Conservation (phyloP, 139 green algal species). For the Micractinium sp. region DNA sequence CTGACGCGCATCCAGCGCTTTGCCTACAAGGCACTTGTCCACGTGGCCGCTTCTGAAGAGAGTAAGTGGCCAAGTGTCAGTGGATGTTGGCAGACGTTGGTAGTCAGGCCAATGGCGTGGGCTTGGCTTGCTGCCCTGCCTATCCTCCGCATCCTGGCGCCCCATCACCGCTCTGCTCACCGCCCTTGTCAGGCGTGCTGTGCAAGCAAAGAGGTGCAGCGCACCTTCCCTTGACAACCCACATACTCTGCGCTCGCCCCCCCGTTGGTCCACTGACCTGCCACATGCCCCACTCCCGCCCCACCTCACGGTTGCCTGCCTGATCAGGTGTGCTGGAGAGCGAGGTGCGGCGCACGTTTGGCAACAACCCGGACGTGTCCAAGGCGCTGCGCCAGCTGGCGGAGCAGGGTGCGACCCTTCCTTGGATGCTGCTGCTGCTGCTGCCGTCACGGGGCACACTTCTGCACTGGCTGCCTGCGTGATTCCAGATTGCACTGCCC, state of each 20-base stretch:
- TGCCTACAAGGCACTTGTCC: background rate
- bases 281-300: background rate
- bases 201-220: too few relatives aligned
- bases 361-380: constrained; percentile 43
- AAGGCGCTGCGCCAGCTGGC: constrained; percentile 31
- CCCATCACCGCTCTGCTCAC: background rate
- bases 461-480: background rate
- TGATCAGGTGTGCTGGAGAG: constrained; percentile 29
- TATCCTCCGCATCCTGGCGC: background rate
- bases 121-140: background rate
- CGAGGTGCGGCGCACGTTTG: constrained; percentile 30
- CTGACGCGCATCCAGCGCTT: constrained; percentile 33
- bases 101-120: too few relatives aligned
- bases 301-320: too few relatives aligned
- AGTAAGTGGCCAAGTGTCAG: too few relatives aligned
- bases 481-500: too few relatives aligned
- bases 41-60: background rate
- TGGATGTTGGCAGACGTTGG: too few relatives aligned
- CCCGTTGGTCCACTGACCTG: background rate
- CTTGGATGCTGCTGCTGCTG: background rate
- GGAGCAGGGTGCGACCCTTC: constrained; percentile 19
- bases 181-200: too few relatives aligned
- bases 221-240: background rate
- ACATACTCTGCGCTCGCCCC: background rate
- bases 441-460: background rate